Base-by-base conservation (phyloP, 2,329 filamentous ascomycete genomes). In the Aspergillus caelatus region DNA sequence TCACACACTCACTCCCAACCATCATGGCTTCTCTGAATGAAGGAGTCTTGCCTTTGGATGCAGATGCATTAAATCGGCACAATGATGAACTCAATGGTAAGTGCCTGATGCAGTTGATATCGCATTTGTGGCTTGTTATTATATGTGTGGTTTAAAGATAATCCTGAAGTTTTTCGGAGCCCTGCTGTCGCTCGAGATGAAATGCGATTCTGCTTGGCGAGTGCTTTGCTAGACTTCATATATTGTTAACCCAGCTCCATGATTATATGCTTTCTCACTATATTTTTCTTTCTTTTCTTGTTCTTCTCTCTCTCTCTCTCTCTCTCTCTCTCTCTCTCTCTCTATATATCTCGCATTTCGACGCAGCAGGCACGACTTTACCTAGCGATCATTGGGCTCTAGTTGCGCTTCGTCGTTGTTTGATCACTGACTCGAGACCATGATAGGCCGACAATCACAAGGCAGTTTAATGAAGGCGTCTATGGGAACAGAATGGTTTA, bases 401-500 rank as follows among this genome's bases (percentile, higher is more conserved):
- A 28, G 23, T 28, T 30, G 46, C 12, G 45, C 6, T 48, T 48
- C 5, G 21, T 14, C 45, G 23, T 48, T 48, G 11, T 48, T 28
- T 30, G n/a, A 32, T 32, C 57, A 19, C 57, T 59, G 19, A 59
- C 57, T 23, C 48, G 14, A 48, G 23, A 14, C 30, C 32, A 36
- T 23, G 32, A 59, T 52, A 52, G 60, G 55, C 32, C 48, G 48
- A 14, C 48, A 52, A 57, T 66, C 62, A 16, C 57, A 65, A 28
- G 43, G 57, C n/a, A 67, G 60, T 32, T 11, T 61, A 21, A 52
- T 52, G 48, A 66, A 62, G 60, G 43, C 48, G 23, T 64, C 57
- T 45, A 65, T 67, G 10, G 70, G 71, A 16, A 62, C 71, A 23
- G 74, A 77, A 43, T 72, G 76, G 59, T 71, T 76, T 64, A 77